Evolutionary conservation across 2,329 filamentous ascomycete genomes (phyloP).

Genomic region (Aspergillus melleus): DNA sequence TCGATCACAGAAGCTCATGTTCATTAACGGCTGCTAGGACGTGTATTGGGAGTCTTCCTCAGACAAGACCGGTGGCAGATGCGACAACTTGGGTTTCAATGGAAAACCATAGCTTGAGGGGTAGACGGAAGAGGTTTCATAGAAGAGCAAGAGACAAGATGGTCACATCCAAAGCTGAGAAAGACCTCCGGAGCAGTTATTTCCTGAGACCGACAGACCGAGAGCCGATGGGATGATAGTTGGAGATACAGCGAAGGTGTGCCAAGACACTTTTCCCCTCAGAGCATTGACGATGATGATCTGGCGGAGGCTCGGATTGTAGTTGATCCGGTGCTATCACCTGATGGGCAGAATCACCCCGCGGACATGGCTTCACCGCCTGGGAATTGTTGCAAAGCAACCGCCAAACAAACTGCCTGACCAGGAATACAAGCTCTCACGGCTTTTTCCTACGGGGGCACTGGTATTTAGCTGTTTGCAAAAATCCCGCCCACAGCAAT

Average conservation of each 20-base stretch:
- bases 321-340: conserved; percentile 23
- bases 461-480: conserved; percentile 7
- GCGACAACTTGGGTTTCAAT: background rate
- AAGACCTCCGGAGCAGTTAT: conserved; percentile 1
- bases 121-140: background rate
- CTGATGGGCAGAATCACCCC: conserved; percentile 28
- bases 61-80: background rate
- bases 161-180: background rate
- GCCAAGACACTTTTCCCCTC: conserved; percentile 25
- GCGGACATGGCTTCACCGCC: conserved; percentile 28
- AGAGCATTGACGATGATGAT: conserved; percentile 23
- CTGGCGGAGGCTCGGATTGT: conserved; percentile 19
- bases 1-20: background rate
- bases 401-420: conserved; percentile 36
- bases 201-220: conserved; percentile 5
- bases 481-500: background rate
- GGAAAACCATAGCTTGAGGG: background rate
- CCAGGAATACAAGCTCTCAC: conserved; percentile 27
- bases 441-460: conserved; percentile 10
- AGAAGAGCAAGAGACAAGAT: background rate
- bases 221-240: conserved; percentile 10
- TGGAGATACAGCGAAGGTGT: conserved; percentile 16
- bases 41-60: background rate
- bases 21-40: background rate
- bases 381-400: conserved; percentile 26